Evolutionary conservation across 169 alveolate genomes (phyloP).

Genomic region (Babesia bovis): DNA sequence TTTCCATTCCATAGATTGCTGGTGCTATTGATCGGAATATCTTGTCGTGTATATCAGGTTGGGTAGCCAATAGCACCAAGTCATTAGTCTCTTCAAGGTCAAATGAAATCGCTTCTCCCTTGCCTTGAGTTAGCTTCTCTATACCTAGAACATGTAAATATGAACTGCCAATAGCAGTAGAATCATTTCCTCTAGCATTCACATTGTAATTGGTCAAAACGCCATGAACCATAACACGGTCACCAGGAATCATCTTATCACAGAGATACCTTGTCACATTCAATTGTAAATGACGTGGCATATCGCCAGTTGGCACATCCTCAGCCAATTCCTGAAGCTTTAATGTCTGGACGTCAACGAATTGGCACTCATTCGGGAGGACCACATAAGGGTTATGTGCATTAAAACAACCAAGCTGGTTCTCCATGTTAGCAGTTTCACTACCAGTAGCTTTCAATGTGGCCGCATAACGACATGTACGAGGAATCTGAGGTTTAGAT

Average conservation of each 20-base stretch:
- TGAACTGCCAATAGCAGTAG: slow-evolving; percentile 69
- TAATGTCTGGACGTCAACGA: slow-evolving; percentile 92
- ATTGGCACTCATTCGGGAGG: slow-evolving; percentile 92
- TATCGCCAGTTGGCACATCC: slow-evolving; percentile 91
- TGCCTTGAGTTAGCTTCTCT: slow-evolving; percentile 56
- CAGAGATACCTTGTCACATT: slow-evolving; percentile 89
- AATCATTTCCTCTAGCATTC: slow-evolving; percentile 39
- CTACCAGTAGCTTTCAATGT: slow-evolving; percentile 72
- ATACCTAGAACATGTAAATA: slow-evolving; percentile 83
- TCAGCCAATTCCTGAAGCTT: slow-evolving; percentile 99
- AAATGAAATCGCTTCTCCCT: slow-evolving; percentile 65
- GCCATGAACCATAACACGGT: slow-evolving; percentile 94
- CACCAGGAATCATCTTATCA: slow-evolving; percentile 96
- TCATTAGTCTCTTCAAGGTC: slow-evolving; percentile 79
- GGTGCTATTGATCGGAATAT: slow-evolving; percentile 95
- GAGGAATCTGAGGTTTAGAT: slow-evolving; percentile 78
- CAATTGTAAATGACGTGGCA: slow-evolving; percentile 87
- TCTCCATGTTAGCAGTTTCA: slow-evolving; percentile 61
- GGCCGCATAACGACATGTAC: slow-evolving; percentile 74
- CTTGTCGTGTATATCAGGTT: slow-evolving; percentile 90
- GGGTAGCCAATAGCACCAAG: slow-evolving; percentile 80
- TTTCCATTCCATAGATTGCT: slow-evolving; percentile 94
- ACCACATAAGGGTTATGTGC: slow-evolving; percentile 89
- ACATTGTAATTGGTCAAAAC: slow-evolving; percentile 80
- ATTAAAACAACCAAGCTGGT: slow-evolving; percentile 72